Conservation (phyloP, 768 basidiomycete species). For the Imleria badia region DNA sequence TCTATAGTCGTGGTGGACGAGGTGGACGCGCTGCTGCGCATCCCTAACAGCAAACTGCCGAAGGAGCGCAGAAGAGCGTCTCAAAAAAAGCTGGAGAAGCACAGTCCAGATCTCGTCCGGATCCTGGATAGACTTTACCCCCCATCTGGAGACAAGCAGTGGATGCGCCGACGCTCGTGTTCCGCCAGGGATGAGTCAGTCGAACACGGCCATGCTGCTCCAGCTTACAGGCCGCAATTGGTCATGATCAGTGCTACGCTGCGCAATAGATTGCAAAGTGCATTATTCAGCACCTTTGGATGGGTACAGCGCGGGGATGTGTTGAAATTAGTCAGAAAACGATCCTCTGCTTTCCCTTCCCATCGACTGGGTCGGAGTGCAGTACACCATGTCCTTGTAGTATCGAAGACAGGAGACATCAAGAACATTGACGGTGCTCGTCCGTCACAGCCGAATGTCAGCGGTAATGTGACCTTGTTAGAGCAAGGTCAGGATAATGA, state of each 20-base stretch:
- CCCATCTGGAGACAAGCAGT: constrained; percentile 25
- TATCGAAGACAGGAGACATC: constrained; percentile 51
- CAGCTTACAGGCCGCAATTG: constrained; percentile 50
- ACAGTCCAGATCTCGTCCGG: constrained; percentile 58
- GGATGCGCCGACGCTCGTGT: not conserved
- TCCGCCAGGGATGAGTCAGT: constrained; percentile 5
- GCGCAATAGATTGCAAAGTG: constrained; percentile 40
- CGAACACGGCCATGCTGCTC: constrained; percentile 4
- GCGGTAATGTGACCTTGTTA: not conserved
- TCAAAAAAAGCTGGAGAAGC: constrained; percentile 44
- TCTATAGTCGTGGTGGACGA: constrained; percentile 72
- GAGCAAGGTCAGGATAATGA: constrained; percentile 1
- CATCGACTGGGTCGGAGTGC: constrained; percentile 31
- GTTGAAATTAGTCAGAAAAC: constrained; percentile 24
- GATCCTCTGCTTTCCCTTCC: constrained; percentile 26
- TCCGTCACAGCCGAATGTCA: constrained; percentile 2
- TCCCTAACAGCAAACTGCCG: constrained; percentile 39
- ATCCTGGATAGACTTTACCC: constrained; percentile 59
- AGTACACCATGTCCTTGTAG: constrained; percentile 60
- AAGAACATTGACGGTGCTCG: constrained; percentile 54
- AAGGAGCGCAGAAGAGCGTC: constrained; percentile 38
- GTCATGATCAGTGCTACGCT: constrained; percentile 74
- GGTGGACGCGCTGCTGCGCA: constrained; percentile 67
- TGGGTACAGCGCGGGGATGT: constrained; percentile 53
- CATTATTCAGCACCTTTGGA: constrained; percentile 52